Base-by-base conservation (phyloP, 1,139 yeast species). In the Arxiozyma bovina region DNA sequence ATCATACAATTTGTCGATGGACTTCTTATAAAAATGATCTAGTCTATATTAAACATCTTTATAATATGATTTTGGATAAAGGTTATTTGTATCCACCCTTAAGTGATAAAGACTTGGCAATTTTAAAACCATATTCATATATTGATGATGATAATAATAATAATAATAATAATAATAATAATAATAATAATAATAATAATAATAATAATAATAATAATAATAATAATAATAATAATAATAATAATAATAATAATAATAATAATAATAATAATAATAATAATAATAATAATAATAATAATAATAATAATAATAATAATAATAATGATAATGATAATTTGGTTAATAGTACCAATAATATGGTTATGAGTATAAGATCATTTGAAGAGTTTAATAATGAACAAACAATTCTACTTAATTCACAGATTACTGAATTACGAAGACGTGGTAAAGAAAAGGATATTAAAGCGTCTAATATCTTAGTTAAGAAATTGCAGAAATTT, bases 401-500 rank as follows among this genome's bases (percentile, higher is more conserved):
- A 70, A 83, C 88, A 50, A 75, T 88, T 51, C 96, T 93, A 4
- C 96, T 90, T 66, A 80, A 87, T 60, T 98, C 98, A n/a, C 93
- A 93, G 71, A 78, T 93, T 59, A 98, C 93, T 71, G 98, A 93
- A 69, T 78, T 93, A 60, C 86, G 93, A 59, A 83, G 97, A 71
- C 79, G 97, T 63, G 98, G 98, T 34, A 85, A 87, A 69, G 97
- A 97, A 1, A 87, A 85, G 61, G 99, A 93, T 71, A 78, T 93
- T 66, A 88, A 85, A 64, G 97, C 91, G 69, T 98, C 98, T 43
- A 91, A 93, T 70, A 87, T 85, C 61, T 78, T 93, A 69, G 91
- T 91, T 97, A 89, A 91, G 68, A 82, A 91, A 63, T 27, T 48
- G 27, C 34, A 42, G 27, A 34, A 48, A 18, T 48, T 48, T 34